phyloP scores from a whole-genome alignment of 2,329 filamentous ascomycete species.

The Curvularia sp. region DNA sequence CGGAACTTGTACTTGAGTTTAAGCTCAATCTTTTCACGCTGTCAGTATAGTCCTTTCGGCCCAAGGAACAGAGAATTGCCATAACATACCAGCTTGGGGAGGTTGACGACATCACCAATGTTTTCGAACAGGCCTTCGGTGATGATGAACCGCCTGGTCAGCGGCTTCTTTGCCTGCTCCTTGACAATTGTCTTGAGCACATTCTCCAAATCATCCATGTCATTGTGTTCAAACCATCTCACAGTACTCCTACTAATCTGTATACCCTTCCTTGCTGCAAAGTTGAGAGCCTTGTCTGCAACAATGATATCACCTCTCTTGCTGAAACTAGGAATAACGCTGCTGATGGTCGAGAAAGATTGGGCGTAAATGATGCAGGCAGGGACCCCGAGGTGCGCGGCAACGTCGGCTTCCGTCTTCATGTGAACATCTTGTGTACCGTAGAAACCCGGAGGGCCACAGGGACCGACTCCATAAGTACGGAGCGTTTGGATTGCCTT shows the following conservation, averaged over 20 bases:
- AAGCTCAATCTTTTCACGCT: constrained; percentile 72
- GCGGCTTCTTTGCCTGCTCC: constrained; percentile 85
- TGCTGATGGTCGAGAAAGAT: constrained; percentile 95
- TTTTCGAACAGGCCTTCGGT: constrained; percentile 95
- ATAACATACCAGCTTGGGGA: constrained; percentile 79
- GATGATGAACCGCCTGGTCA: constrained; percentile 93
- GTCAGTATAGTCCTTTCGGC: constrained; percentile 11
- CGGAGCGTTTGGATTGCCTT: constrained; percentile 93
- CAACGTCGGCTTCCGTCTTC: constrained; percentile 94
- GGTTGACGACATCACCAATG: constrained; percentile 80
- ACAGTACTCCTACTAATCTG: constrained; percentile 92
- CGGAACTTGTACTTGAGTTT: constrained; percentile 98
- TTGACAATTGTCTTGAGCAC: constrained; percentile 85
- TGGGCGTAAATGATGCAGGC: constrained; percentile 96
- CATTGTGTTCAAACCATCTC: constrained; percentile 93
- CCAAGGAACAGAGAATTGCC: no score
- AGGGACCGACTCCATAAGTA: constrained; percentile 95
- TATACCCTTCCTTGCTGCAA: constrained; percentile 89
- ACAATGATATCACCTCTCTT: constrained; percentile 98
- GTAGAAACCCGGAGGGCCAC: constrained; percentile 96
- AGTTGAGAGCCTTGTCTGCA: constrained; percentile 91
- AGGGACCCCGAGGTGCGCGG: constrained; percentile 83
- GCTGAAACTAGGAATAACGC: constrained; percentile 94
- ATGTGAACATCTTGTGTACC: constrained; percentile 98
- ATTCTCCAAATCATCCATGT: constrained; percentile 90